Evolutionary conservation across 768 basidiomycete species (phyloP).

Genomic region (Gelatoporia subvermispora): DNA sequence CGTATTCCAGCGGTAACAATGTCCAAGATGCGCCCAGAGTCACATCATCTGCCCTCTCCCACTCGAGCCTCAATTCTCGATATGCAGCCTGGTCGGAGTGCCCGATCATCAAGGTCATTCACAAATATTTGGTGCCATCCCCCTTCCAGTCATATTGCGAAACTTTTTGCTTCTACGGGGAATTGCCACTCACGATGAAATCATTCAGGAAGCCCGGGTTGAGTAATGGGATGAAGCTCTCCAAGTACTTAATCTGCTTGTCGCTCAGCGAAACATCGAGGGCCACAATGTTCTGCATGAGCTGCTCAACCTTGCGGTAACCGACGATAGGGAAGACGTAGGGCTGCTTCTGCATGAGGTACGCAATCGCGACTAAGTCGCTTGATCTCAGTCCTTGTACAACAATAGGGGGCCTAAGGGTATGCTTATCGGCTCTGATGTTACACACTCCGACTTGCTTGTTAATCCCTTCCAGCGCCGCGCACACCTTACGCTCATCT

Average conservation of each 20-base stretch:
- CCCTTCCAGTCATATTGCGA: background rate
- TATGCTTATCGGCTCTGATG: slow-evolving; percentile 8
- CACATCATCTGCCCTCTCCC: too few relatives aligned
- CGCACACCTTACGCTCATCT: slow-evolving; percentile 33
- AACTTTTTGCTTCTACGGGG: too few relatives aligned
- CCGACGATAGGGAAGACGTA: slow-evolving; percentile 16
- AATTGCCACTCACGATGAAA: slow-evolving; percentile 1
- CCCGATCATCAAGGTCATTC: slow-evolving; percentile 3
- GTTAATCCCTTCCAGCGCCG: slow-evolving; percentile 44
- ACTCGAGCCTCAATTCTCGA: too few relatives aligned
- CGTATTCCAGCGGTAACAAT: too few relatives aligned
- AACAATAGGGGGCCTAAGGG: background rate
- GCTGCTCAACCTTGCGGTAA: slow-evolving; percentile 13
- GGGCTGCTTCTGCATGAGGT: slow-evolving; percentile 24
- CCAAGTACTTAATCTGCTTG: slow-evolving; percentile 18
- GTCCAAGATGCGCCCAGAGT: too few relatives aligned
- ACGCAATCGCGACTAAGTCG: slow-evolving; percentile 22
- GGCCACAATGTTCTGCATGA: slow-evolving; percentile 16
- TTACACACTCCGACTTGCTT: slow-evolving; percentile 34
- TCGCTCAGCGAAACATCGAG: slow-evolving; percentile 10
- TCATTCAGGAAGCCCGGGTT: slow-evolving; percentile 17
- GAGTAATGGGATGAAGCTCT: slow-evolving; percentile 17
- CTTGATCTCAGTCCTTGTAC: background rate
- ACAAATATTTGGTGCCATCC: background rate
- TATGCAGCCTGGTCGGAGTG: slow-evolving; percentile 23